Base-by-base conservation (phyloP, 2,329 filamentous ascomycete genomes). In the Alternaria sp. region DNA sequence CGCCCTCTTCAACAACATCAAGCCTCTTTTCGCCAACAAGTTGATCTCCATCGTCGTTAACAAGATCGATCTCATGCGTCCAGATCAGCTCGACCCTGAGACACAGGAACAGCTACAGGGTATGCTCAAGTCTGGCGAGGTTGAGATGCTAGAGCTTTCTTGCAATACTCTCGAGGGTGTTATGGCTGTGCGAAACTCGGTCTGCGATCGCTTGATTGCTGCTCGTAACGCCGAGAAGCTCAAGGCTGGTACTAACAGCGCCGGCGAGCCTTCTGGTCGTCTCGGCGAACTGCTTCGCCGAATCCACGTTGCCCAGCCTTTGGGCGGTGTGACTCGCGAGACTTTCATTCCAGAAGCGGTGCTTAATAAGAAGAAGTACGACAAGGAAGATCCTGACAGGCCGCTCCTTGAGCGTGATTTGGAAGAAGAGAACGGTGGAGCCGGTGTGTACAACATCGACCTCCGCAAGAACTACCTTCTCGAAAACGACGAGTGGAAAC, bases 21-120 rank as follows among this genome's bases (percentile, higher is more conserved):
- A 96, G 82, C 95, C 95, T 31, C 85, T 99, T 23, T 99, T 99
- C 77, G 89, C 93, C 53, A 97, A 98, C 83, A 98, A 98, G 83
- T 86, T 98, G 48, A 94, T 98, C 42, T 98, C 97, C 77, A 86
- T 99, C 57, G 92, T 98, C 56, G 86, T 98, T 80, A 99, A 99
- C 88, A 99, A 99, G 85, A 97, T 97, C 68, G 95, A 99, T 78
- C 87, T 98, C 59, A 87, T 90, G 75, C 87, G 88, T 59, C 93
- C 93, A 1, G 92, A 97, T 73, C 93, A 98, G 74, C 82, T 99
- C 36, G 90, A 95, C 65, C 81, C 87, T 6, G 91, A 91, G 69
- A 88, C 89, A 24, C 90, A 94, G 76, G 86, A 88, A 54, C 86
- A 94, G 73, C 82, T 99, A 40, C 87, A 96, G 74, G 82, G 86